phyloP scores from a whole-genome alignment of 805 yeast species.

The Candida chilensis region DNA sequence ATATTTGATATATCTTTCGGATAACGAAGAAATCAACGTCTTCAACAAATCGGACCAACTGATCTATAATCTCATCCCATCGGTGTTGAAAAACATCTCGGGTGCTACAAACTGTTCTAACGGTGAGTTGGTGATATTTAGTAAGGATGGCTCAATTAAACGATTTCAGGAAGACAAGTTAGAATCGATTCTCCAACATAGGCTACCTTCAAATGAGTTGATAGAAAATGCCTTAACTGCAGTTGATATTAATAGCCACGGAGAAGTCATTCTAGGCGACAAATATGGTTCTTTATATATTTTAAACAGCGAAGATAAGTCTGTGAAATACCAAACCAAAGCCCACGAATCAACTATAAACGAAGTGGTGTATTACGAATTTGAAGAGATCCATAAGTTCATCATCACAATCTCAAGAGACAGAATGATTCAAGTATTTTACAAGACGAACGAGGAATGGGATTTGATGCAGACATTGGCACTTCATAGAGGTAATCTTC shows the following conservation, averaged over 20 bases:
- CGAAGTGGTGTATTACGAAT: conserved; percentile 26
- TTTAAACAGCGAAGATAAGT: conserved; percentile 8
- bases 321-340: conserved; percentile 17
- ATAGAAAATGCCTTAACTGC: conserved; percentile 30
- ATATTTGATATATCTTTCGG: conserved; percentile 19
- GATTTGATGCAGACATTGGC: conserved; percentile 50
- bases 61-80: conserved; percentile 15
- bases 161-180: conserved; percentile 9
- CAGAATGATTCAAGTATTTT: conserved; percentile 51
- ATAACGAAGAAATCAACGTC: conserved; percentile 24
- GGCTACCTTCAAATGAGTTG: conserved; percentile 17
- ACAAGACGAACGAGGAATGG: conserved; percentile 26
- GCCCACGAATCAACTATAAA: conserved; percentile 47
- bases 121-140: conserved; percentile 26
- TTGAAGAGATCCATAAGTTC: conserved; percentile 13
- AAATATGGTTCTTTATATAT: conserved; percentile 32
- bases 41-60: conserved; percentile 8
- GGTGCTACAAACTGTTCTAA: conserved; percentile 25
- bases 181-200: conserved; percentile 5
- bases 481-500: conserved; percentile 45
- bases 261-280: conserved; percentile 35
- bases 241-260: conserved; percentile 18
- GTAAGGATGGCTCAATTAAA: conserved; percentile 30
- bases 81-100: conserved; percentile 24
- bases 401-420: conserved; percentile 47